Base-by-base conservation (phyloP, 2,329 filamentous ascomycete species). In the Microcyclospora pomicola region DNA sequence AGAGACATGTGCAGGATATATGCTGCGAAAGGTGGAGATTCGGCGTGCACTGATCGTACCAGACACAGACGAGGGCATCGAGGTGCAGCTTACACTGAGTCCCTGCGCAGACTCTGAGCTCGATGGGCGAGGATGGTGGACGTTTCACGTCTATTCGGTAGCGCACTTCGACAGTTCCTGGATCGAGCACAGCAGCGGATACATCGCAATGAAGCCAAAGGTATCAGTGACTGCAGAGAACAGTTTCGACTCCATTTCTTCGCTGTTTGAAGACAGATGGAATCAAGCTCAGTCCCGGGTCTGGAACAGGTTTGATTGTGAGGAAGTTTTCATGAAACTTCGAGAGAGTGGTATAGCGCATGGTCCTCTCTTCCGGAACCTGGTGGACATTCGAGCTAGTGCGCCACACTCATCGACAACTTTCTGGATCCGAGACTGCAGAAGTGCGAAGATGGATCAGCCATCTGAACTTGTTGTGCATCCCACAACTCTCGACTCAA, bases 21-120 rank as follows among this genome's bases (percentile, higher is more conserved):
- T 69, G 39, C 59, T 73, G 13, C 58, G 51, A 7, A 48, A 67
- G 33, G 61, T 75, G 50, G 54, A 50, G 4, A 67, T 75, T 31
- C 56, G 61, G 34, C 67, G 65, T 38, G 68, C 72, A 2, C 65
- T 75, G 58, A 57, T 74, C 4, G 58, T 75, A 7, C 67, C 68
- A 3, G 54, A 58, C 27, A 64, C 59, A 1, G 37, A 52, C 4
- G 62, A 66, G 38, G 70, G 71, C 0, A 53, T 75, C 0, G 70
- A 76, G 47, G 63, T 67, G 43, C 61, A 62, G 4, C 53, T 73
- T 35, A 28, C 5, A 4, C 12, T 31, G 4, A 4, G 30, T 5
- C 33, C 14, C 9, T 33, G 15, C n/a, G n/a, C 9, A 3, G 31
- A 33, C 7, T 11, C 6, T 6, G 9, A 16, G 9, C 14, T 33